Conservation (phyloP, 208 protist species). For the Leishmania arabica region DNA sequence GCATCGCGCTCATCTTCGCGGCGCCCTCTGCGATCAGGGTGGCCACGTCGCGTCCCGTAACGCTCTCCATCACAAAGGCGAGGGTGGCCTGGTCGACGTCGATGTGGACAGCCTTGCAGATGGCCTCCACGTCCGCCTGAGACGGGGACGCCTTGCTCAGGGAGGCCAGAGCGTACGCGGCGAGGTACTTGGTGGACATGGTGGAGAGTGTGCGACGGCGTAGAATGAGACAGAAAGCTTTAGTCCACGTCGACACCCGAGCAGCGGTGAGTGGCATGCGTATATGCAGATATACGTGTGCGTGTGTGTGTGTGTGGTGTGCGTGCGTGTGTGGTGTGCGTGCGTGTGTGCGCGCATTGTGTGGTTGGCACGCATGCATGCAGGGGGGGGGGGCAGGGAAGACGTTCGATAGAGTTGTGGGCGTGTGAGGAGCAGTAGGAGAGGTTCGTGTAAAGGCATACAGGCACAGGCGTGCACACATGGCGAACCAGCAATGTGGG, state of each 20-base stretch:
- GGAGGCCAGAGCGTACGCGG: conserved; percentile 90
- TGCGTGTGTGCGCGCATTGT: no score
- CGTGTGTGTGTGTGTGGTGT: no score
- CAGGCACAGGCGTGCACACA: not conserved
- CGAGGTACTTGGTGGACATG: conserved; percentile 93
- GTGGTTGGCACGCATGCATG: not conserved
- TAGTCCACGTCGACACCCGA: not conserved
- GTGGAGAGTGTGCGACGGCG: not conserved
- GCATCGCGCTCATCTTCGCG: conserved; percentile 75
- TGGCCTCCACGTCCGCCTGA: conserved; percentile 78
- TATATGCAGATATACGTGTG: not conserved
- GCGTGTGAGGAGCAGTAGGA: no score
- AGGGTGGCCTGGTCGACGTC: conserved; percentile 77
- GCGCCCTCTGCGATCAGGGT: conserved; percentile 81
- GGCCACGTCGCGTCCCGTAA: conserved; percentile 73
- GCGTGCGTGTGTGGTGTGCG: no score
- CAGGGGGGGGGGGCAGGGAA: not conserved
- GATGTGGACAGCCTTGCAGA: conserved; percentile 83
- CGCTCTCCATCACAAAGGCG: conserved; percentile 78
- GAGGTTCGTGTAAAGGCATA: no score
- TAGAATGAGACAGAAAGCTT: not conserved
- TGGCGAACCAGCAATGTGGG: not conserved
- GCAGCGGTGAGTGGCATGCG: not conserved
- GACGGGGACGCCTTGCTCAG: conserved; percentile 78
- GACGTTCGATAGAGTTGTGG: not conserved